Conservation (phyloP, 257 asterid genomes). For the Ilex aquifolium region DNA sequence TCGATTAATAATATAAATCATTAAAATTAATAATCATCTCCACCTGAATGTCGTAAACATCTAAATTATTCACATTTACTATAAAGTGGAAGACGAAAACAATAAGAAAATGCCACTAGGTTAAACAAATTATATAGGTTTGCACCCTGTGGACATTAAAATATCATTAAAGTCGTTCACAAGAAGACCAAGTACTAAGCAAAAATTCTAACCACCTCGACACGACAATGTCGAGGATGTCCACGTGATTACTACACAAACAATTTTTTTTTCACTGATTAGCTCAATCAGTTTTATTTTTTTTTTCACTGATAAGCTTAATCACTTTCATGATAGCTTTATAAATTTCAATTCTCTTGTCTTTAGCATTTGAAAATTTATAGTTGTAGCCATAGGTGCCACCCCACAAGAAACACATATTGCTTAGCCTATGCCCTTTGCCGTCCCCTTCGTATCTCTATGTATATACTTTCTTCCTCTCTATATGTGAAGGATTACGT, state of each 20-base stretch:
- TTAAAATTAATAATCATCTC: too few species aligned
- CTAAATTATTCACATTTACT: neutral
- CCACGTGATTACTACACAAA: conserved; percentile 23
- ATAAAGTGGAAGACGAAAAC: conserved; percentile 19
- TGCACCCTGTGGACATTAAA: too few species aligned
- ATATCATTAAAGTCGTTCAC: neutral
- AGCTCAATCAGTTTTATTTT: neutral
- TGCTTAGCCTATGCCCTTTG: neutral
- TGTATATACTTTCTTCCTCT: neutral
- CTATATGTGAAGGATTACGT: neutral
- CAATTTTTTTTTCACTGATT: neutral
- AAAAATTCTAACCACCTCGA: neutral
- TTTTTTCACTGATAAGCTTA: too few species aligned
- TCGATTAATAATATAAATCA: too few species aligned
- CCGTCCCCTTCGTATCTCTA: neutral
- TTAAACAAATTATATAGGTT: too few species aligned
- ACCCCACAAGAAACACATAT: neutral
- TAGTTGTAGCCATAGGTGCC: neutral
- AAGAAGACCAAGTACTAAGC: conserved; percentile 4
- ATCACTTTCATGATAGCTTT: neutral
- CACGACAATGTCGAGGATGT: conserved; percentile 6
- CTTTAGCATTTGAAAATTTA: neutral
- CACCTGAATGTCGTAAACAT: conserved; percentile 9
- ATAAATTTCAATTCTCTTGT: neutral
- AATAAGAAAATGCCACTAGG: neutral